Base-by-base conservation (phyloP, 805 yeast genomes). In the Groenewaldozyma salmanticensis region DNA sequence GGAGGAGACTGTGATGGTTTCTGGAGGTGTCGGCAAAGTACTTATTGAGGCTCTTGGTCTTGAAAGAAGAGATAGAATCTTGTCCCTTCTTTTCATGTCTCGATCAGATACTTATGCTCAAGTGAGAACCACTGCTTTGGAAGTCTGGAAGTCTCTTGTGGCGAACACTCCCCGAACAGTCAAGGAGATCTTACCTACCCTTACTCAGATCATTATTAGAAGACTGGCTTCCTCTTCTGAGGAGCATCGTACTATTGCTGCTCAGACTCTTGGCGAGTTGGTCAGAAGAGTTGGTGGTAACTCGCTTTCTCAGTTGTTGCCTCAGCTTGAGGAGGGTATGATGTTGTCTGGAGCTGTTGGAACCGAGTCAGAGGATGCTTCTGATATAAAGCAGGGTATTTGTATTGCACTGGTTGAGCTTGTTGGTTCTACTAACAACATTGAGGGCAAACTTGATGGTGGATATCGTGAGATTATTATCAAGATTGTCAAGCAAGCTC, bases 101-200 rank as follows among this genome's bases (percentile, higher is more conserved):
- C 87, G 98, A 61, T 84, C 95, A 11, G 99, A 92, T 67, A 75
- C 79, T 31, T 75, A 92, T 31, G 85, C 85, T 51, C 71, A 79
- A 50, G 99, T 92, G 21, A 79, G 98, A 53, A 77, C 77, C 49
- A 83, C 94, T 20, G 79, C 97, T 9, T 76, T 85, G 45, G 96
- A 92, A 53, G 86, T 92, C 36, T 92, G 99, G 99, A 88, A 88
- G 65, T 86, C 95, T 0, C 69, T 92, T 57, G 96, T 92, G 39
- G 83, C 95, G 37, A 92, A 92, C 59, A 92, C 98, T 18, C 97
- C 98, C 33, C 78, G 83, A 57, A 84, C 95, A 3, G 81, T 92
- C 36, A 90, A 84, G 67, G 96, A 88, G 60, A 86, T 92, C 46
- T 63, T 92, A 47, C 94, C 96, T 22, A 70, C 86, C 4, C 74